Evolutionary conservation across 305 asterid genomes (phyloP).

Genomic region (Solanum hybrid): DNA sequence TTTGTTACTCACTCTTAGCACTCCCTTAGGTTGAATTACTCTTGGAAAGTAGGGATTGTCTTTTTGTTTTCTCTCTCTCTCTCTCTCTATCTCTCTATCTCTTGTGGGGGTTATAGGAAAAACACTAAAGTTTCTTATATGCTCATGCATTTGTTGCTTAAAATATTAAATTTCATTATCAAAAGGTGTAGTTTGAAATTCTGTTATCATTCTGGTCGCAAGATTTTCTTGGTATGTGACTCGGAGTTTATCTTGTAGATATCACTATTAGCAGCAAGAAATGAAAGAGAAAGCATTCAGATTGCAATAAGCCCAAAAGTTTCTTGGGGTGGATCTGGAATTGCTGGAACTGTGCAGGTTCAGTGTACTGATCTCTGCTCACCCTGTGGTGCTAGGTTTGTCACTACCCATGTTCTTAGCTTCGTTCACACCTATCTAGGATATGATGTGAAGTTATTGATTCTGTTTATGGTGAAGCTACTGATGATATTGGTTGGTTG

Average conservation of each 20-base stretch:
- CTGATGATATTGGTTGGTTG: slow-evolving; percentile 10
- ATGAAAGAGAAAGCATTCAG: slow-evolving; percentile 96
- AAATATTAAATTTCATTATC: neutral
- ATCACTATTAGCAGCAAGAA: slow-evolving; percentile 92
- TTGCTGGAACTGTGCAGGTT: slow-evolving; percentile 78
- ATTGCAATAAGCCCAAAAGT: slow-evolving; percentile 89
- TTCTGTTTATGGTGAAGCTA: neutral
- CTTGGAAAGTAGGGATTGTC: neutral
- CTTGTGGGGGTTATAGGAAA: neutral
- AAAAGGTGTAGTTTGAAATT: neutral
- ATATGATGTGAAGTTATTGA: slow-evolving; percentile 1
- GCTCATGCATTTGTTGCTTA: slow-evolving; percentile 1
- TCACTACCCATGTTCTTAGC: slow-evolving; percentile 12
- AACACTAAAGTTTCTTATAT: neutral
- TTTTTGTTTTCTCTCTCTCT: neutral
- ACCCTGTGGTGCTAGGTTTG: slow-evolving; percentile 80
- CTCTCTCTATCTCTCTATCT: no score
- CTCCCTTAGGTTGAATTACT: neutral
- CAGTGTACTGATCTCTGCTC: slow-evolving; percentile 79
- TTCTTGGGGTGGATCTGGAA: slow-evolving; percentile 72
- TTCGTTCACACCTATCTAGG: neutral
- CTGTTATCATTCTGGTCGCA: neutral
- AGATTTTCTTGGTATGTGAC: slow-evolving; percentile 23
- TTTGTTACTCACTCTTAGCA: neutral
- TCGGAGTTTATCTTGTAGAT: slow-evolving; percentile 51